Base-by-base conservation (phyloP, 305 asterid genomes). In the Fraxinus albicans region DNA sequence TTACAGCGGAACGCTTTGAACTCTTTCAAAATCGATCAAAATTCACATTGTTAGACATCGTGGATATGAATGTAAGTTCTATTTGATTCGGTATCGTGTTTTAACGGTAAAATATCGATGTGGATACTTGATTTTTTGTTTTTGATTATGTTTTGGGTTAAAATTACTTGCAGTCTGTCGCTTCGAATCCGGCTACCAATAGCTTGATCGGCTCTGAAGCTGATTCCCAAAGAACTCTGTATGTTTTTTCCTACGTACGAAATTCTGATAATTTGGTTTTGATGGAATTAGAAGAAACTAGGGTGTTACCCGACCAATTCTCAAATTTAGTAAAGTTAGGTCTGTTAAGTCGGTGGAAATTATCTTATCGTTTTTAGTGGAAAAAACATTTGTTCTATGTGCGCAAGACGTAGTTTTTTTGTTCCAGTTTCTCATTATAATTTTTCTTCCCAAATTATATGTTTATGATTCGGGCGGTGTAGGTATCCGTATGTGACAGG, bases 401-500 rank as follows among this genome's bases (percentile, higher is more conserved):
- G 13, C 27, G 6, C 27, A 1, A 8, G 50, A 31, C 42, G 25
- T 50, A 10, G 5, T 6, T 7, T 15, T 13, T 2, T 2, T 8
- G 2, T 2, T 10, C 19, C 33, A 23, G 12, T 58, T 19, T 19
- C 29, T 19, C 29, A 58, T 19, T 19, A 0, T 19, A 58, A 2
- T 21, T 19, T 58, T 7, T 19, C 69, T 7, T n/a, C 69, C 5
- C 12, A 19, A 58, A 58, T 19, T 58, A 5, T 19, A 70, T 35
- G 29, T 47, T 80, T 21, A 8, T 34, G 12, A n/a, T 55, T 72
- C 79, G 78, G 69, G n/a, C 36, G 76, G 47, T 74, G 53, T 83
- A 96, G 99, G 93, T 84, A 77, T 83, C 98, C 99, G 0, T 92
- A 93, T 88, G 98, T 94, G 81, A 96, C 69, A 95, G 99, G 99